Evolutionary conservation across 192 early-diverging fungal genomes (phyloP).

Genomic region (Linnemannia exigua): DNA sequence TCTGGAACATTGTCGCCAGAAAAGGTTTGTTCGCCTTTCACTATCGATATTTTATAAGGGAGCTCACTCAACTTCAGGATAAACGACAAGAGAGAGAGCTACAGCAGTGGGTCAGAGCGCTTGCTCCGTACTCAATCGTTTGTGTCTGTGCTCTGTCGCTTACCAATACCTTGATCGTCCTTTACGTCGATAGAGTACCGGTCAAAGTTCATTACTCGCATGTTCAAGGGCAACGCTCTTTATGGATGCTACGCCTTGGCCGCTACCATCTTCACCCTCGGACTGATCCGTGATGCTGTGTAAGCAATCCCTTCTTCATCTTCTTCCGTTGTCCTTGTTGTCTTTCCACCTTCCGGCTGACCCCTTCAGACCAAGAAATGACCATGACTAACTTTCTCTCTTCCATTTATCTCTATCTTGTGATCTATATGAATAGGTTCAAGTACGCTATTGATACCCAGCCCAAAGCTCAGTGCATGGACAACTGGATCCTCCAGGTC

Average conservation of each 20-base stretch:
- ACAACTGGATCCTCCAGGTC: conserved; percentile 59
- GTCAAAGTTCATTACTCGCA: conserved; percentile 75
- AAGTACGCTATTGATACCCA: conserved; percentile 78
- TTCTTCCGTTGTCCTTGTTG: neutral
- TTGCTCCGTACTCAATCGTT: neutral
- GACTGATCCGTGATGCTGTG: conserved; percentile 85
- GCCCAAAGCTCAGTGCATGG: conserved; percentile 68
- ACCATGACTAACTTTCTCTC: neutral
- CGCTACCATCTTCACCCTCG: conserved; percentile 83
- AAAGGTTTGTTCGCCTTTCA: conserved; percentile 63
- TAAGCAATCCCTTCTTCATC: conserved; percentile 44
- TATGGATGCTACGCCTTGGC: conserved; percentile 88
- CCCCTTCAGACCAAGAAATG: neutral
- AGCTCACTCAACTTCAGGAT: neutral
- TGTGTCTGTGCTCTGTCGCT: neutral
- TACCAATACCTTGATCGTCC: neutral
- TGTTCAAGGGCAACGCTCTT: conserved; percentile 77
- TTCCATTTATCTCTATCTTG: neutral
- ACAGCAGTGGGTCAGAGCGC: neutral
- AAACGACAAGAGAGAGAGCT: neutral
- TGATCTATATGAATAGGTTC: conserved; percentile 62
- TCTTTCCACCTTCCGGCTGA: neutral
- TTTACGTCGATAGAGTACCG: conserved; percentile 74
- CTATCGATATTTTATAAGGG: neutral
- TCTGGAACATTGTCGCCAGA: conserved; percentile 93